These are phyloP conservation scores for Straminergon stramineum DNA, from an alignment of 225 moss, liverwort and hornwort genomes.

Conservation along the genomic window DNA sequence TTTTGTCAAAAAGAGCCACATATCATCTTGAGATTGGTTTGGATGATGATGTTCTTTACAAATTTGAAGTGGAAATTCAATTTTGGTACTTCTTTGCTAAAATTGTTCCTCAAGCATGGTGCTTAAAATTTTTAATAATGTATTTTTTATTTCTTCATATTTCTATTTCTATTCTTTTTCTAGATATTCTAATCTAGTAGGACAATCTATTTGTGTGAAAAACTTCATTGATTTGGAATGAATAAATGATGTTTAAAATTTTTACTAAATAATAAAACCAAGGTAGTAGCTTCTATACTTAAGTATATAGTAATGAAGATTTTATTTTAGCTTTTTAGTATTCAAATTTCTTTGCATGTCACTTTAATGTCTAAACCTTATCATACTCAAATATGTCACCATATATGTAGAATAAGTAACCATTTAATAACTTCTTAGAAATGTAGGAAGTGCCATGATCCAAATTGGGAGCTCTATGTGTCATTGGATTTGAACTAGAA, in stretches of 20 bases:
- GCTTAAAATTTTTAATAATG: neutral
- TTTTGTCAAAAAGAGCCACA: neutral
- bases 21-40: neutral
- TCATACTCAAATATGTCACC: neutral
- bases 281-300: neutral
- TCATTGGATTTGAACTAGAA: neutral
- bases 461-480: neutral
- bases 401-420: neutral
- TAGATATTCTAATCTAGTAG: neutral
- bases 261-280: too few relatives aligned
- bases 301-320: neutral
- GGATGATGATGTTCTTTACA: neutral
- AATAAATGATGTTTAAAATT: neutral
- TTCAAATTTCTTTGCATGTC: neutral
- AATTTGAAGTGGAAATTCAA: fast-evolving
- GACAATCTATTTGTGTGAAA: neutral
- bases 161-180: too few relatives aligned
- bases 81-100: neutral
- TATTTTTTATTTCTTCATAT: too few relatives aligned
- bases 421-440: neutral
- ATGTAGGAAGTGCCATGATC: neutral
- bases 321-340: too few relatives aligned
- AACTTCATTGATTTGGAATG: neutral
- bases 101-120: neutral
- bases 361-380: neutral